These are phyloP conservation scores for Cicer chorassanicum DNA, from an alignment of 306 rosid species.

Conservation along the genomic window DNA sequence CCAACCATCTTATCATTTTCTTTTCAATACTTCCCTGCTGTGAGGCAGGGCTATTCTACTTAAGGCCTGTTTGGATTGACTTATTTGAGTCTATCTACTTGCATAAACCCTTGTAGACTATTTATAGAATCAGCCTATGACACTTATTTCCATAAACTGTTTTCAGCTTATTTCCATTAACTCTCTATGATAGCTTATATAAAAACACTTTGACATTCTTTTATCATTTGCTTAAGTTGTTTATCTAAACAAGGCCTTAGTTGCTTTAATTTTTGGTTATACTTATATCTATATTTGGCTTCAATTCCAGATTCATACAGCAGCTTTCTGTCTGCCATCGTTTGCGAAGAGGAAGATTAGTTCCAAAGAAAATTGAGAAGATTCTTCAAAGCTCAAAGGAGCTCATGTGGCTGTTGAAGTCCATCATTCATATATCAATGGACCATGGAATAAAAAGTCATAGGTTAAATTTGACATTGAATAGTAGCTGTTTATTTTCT, in stretches of 20 bases:
- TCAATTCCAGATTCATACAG: slow-evolving; percentile 77
- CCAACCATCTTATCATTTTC: not conserved
- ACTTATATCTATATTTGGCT: slow-evolving; percentile 7
- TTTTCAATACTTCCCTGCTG: not conserved
- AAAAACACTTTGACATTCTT: too few species aligned
- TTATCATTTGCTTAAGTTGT: too few species aligned
- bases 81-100: too few species aligned
- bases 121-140: too few species aligned
- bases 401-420: slow-evolving; percentile 43
- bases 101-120: too few species aligned
- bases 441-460: slow-evolving; percentile 53
- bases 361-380: slow-evolving; percentile 55
- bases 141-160: too few species aligned
- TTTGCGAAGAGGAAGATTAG: slow-evolving; percentile 90
- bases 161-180: too few species aligned
- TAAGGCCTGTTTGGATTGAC: too few species aligned
- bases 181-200: too few species aligned
- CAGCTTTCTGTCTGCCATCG: slow-evolving; percentile 91
- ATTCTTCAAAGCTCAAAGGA: slow-evolving; percentile 41
- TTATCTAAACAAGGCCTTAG: too few species aligned
- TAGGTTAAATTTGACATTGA: slow-evolving; percentile 49
- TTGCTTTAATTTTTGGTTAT: slow-evolving; percentile 5
- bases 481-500: slow-evolving; percentile 34
- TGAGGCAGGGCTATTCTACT: not conserved
- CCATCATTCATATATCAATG: slow-evolving; percentile 39